Percentiles rank a stretch among this genome's conserved stretches.
These are phyloP conservation scores for Boletellus ananas DNA, from an alignment of 768 basidiomycete species.

Conservation along the genomic window DNA sequence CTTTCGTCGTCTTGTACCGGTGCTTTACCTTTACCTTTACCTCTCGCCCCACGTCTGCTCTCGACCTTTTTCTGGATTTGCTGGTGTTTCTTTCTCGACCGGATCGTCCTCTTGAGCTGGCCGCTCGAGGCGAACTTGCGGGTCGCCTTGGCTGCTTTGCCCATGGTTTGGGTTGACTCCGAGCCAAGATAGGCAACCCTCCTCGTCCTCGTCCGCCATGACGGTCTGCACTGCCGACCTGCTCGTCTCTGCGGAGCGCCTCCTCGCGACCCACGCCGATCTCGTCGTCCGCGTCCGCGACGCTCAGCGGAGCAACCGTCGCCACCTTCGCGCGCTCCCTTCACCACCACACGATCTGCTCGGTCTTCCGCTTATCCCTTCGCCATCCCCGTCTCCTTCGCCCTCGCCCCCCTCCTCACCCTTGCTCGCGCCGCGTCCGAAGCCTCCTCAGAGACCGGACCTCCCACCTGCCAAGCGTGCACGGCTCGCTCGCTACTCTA, in stretches of 20 bases:
- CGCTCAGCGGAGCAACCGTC: conserved; percentile 54
- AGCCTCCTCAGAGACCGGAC: conserved; percentile 41
- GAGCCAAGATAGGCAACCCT: conserved; percentile 17
- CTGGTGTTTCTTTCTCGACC: conserved; percentile 78
- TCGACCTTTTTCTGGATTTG: conserved; percentile 69
- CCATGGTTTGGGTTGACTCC: conserved; percentile 38
- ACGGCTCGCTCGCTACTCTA: conserved; percentile 62
- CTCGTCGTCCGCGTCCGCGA: conserved; percentile 54
- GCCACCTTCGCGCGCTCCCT: conserved; percentile 50
- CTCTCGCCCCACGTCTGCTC: conserved; percentile 48
- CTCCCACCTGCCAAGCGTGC: conserved; percentile 72
- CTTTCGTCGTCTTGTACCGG: conserved; percentile 26
- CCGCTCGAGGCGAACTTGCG: conserved; percentile 88
- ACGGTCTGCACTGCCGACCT: conserved; percentile 33
- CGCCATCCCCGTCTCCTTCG: conserved; percentile 49
- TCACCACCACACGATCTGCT: conserved; percentile 56
- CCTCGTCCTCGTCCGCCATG: conserved; percentile 4
- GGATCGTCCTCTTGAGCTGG: conserved; percentile 82
- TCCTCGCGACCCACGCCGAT: conserved; percentile 58
- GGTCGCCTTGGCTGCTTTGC: conserved; percentile 61
- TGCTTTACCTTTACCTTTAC: conserved; percentile 32
- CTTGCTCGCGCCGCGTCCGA: conserved; percentile 30
- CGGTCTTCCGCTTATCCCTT: conserved; percentile 53
- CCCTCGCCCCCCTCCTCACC: conserved; percentile 51
- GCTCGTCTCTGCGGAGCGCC: conserved; percentile 59